Conservation (phyloP, 179 eudicot genomes). For the Camellia oleifera region DNA sequence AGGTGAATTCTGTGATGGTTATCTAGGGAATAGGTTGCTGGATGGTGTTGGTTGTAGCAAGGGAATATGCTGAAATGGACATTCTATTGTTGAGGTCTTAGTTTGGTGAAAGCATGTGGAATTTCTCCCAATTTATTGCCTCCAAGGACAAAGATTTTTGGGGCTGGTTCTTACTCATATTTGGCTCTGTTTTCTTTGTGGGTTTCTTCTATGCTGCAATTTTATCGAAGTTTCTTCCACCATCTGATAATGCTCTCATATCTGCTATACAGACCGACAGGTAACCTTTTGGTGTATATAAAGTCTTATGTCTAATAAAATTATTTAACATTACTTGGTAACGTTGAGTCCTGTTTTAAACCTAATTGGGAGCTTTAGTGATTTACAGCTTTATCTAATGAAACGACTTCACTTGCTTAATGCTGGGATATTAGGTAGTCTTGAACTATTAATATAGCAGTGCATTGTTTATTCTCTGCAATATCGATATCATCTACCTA, state of each 20-base stretch:
- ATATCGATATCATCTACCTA: neutral
- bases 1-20: neutral
- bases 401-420: neutral
- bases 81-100: neutral
- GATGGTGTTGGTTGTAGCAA: neutral
- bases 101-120: neutral
- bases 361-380: neutral
- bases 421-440: neutral
- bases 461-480: neutral
- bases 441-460: neutral
- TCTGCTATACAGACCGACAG: conserved; percentile 14
- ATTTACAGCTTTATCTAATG: neutral
- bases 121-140: conserved; percentile 5
- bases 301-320: neutral
- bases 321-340: neutral
- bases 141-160: conserved; percentile 12
- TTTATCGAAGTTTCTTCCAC: conserved; percentile 46
- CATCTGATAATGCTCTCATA: conserved; percentile 10
- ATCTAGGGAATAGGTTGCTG: neutral
- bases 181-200: conserved; percentile 41
- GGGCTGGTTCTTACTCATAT: conserved; percentile 43
- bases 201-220: conserved; percentile 52
- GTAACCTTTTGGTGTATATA: neutral
- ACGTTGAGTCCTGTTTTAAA: neutral
- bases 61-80: neutral